Percentiles rank a stretch among this genome's conserved stretches.
phyloP scores from a whole-genome alignment of 257 asterid species.

The Solanum chiquidenum region DNA sequence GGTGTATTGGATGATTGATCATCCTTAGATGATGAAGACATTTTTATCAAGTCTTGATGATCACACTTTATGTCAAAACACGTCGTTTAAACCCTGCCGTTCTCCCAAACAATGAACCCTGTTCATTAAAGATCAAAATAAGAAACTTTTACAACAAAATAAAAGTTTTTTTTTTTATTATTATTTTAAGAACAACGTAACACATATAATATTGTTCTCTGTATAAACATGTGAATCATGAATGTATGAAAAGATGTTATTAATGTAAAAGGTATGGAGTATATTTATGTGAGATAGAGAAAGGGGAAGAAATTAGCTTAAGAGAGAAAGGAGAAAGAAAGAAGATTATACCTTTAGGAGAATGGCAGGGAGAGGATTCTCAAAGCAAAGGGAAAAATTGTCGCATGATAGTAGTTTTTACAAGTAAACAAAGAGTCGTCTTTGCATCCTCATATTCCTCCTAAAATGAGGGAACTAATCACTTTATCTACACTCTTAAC shows the following conservation, averaged over 20 bases:
- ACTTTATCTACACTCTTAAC: neutral
- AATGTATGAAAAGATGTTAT: neutral
- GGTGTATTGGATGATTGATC: neutral
- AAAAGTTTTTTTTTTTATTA: too few species aligned
- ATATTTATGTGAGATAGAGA: neutral
- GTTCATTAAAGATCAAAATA: neutral
- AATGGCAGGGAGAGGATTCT: conserved; percentile 36
- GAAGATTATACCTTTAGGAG: conserved; percentile 18
- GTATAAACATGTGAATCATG: neutral
- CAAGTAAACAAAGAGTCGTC: conserved; percentile 17
- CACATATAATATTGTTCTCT: neutral
- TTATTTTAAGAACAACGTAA: neutral
- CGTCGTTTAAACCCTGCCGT: neutral
- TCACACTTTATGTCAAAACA: neutral
- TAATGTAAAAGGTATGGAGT: neutral
- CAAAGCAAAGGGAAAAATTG: conserved; percentile 19
- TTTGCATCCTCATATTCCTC: conserved; percentile 34
- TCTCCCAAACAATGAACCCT: neutral
- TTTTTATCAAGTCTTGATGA: neutral
- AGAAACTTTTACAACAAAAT: neutral
- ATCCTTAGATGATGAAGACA: neutral
- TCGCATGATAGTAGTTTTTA: conserved; percentile 24
- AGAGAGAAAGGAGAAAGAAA: neutral
- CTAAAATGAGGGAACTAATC: neutral
- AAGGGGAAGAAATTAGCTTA: neutral